Evolutionary conservation across 768 basidiomycete genomes (phyloP).

Genomic region (Mycena crocata): DNA sequence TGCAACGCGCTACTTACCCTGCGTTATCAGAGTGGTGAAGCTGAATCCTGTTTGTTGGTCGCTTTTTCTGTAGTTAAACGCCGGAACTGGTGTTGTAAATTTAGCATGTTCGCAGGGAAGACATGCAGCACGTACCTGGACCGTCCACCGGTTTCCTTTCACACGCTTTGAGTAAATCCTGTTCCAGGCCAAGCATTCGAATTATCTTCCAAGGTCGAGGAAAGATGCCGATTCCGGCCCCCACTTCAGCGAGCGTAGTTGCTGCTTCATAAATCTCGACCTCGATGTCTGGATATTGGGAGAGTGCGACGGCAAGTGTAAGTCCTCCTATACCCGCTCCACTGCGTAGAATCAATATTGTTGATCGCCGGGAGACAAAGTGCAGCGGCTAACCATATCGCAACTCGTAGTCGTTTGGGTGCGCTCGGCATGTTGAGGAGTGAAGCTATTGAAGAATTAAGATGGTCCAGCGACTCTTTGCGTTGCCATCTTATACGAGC

Average conservation of each 20-base stretch:
- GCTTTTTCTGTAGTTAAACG: slow-evolving; percentile 70
- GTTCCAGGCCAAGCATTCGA: slow-evolving; percentile 57
- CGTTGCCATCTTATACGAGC: slow-evolving; percentile 47
- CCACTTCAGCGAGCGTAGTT: slow-evolving; percentile 61
- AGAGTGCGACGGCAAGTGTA: slow-evolving; percentile 58
- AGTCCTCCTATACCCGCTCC: slow-evolving; percentile 66
- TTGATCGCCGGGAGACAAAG: slow-evolving; percentile 26
- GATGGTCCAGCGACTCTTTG: background rate
- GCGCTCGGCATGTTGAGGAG: slow-evolving; percentile 32
- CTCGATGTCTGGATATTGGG: slow-evolving; percentile 64
- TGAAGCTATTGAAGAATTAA: background rate
- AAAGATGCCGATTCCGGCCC: slow-evolving; percentile 72
- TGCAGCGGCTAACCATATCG: slow-evolving; percentile 60
- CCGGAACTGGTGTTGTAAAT: slow-evolving; percentile 50
- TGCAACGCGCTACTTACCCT: slow-evolving; percentile 54
- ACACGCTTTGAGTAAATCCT: slow-evolving; percentile 54
- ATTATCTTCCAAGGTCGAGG: slow-evolving; percentile 63
- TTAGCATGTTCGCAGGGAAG: slow-evolving; percentile 9
- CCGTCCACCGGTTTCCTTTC: slow-evolving; percentile 53
- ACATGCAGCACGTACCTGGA: slow-evolving; percentile 46
- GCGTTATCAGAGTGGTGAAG: slow-evolving; percentile 65
- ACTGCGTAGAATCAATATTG: slow-evolving; percentile 43
- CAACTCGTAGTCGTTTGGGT: slow-evolving; percentile 58
- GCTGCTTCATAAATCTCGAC: slow-evolving; percentile 69
- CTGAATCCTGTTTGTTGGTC: slow-evolving; percentile 66